Percentiles rank a stretch among this genome's conserved stretches.
These are phyloP conservation scores for Dothideomycetes sp. DNA, from an alignment of 2,329 filamentous ascomycete genomes.

Conservation along the genomic window DNA sequence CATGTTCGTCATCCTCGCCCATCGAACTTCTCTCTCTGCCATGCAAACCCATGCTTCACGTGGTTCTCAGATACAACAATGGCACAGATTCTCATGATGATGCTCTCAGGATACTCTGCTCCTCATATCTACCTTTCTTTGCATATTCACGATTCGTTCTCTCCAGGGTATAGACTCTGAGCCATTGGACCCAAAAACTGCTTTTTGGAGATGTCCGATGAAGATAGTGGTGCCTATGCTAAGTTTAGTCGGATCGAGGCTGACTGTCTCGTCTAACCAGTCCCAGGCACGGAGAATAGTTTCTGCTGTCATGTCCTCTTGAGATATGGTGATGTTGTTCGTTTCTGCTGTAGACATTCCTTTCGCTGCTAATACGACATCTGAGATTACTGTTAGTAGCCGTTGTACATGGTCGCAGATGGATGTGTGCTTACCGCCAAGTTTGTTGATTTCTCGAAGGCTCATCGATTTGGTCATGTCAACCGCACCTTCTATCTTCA, in stretches of 20 bases:
- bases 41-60: too few species aligned
- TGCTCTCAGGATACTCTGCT: too few species aligned
- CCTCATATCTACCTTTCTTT: too few species aligned
- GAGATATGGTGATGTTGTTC: background rate
- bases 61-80: too few species aligned
- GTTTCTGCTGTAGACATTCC: background rate
- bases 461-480: conserved; percentile 2
- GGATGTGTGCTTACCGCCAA: background rate
- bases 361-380: conserved; percentile 1
- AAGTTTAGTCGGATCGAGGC: background rate
- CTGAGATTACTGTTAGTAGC: background rate
- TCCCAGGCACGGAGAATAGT: conserved; percentile 7
- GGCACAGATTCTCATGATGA: too few species aligned
- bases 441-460: background rate
- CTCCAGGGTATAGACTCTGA: too few species aligned
- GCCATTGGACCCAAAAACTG: background rate
- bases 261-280: background rate
- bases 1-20: too few species aligned
- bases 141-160: too few species aligned
- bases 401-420: background rate
- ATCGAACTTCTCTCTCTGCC: too few species aligned
- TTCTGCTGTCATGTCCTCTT: background rate
- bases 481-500: conserved; percentile 5
- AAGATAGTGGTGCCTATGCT: conserved; percentile 3
- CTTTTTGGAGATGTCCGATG: background rate